Evolutionary conservation across 441 rosid genomes (phyloP).

Genomic region (Populus tomentosa): DNA sequence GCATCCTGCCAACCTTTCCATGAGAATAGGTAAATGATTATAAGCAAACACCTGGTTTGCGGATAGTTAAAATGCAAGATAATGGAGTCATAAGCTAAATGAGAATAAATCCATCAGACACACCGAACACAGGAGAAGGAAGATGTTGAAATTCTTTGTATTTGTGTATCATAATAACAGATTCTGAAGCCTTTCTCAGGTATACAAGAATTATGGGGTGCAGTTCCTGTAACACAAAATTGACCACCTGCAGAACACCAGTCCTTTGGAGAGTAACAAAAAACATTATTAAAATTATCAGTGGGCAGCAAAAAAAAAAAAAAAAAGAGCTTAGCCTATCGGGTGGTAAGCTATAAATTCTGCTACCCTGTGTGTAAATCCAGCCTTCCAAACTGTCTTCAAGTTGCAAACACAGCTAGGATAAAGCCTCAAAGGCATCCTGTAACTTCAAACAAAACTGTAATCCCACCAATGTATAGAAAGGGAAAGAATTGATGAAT

Average conservation of each 20-base stretch:
- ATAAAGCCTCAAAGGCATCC: not conserved
- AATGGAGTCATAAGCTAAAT: not conserved
- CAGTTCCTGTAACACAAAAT: slow-evolving; percentile 9
- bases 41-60: not conserved
- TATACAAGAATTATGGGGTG: not conserved
- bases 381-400: slow-evolving; percentile 2
- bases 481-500: not conserved
- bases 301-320: no score
- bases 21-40: not conserved
- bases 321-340: no score
- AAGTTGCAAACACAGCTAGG: not conserved
- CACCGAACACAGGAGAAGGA: not conserved
- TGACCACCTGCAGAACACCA: not conserved
- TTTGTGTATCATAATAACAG: slow-evolving; percentile 2
- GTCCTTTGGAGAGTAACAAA: not conserved
- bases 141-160: not conserved
- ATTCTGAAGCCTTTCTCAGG: slow-evolving; percentile 11
- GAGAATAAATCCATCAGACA: not conserved
- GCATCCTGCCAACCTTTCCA: not conserved
- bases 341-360: slow-evolving; percentile 3
- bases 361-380: not conserved
- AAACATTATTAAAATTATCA: no score
- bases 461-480: not conserved
- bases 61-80: not conserved
- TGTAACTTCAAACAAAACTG: slow-evolving; percentile 5